A percentile compares a stretch with the other conserved stretches of the same genome.
Conservation (phyloP, 2,329 filamentous ascomycete species). For the Cyanodermella asteris region DNA sequence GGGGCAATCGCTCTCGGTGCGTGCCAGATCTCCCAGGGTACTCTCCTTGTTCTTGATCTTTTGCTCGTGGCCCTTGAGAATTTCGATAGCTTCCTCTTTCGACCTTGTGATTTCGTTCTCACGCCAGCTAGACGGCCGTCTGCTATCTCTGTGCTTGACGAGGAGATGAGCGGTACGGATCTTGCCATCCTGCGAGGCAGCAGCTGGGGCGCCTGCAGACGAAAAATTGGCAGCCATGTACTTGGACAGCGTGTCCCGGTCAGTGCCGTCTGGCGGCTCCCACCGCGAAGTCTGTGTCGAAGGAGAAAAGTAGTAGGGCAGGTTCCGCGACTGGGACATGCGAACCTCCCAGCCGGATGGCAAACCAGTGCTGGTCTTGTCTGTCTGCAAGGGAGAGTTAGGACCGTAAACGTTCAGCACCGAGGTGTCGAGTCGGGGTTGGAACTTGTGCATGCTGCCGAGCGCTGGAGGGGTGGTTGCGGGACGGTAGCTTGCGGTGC, state of each 20-base stretch:
- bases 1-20: conserved; percentile 82
- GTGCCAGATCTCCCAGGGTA: conserved; percentile 61
- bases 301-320: conserved; percentile 95
- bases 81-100: conserved; percentile 66
- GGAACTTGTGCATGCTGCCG: no score
- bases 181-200: conserved; percentile 43
- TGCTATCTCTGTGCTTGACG: conserved; percentile 77
- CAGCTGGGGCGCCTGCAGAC: conserved; percentile 18
- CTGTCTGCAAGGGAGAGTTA: no score
- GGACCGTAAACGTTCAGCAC: no score
- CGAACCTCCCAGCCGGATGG: conserved; percentile 85
- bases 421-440: no score
- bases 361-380: conserved; percentile 58
- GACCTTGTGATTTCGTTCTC: conserved; percentile 71
- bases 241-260: conserved; percentile 76
- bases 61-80: conserved; percentile 53
- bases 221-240: conserved; percentile 87
- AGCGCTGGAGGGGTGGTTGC: no score
- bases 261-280: conserved; percentile 75
- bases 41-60: conserved; percentile 50
- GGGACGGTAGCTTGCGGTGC: no score
- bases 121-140: conserved; percentile 81
- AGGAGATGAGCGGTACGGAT: conserved; percentile 84
- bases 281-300: conserved; percentile 66
- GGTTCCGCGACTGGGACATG: conserved; percentile 93